Evolutionary conservation across 805 yeast genomes (phyloP), one percentile per base, ranked within the genome.

Genomic region (Saccharomycopsis selenospora): DNA sequence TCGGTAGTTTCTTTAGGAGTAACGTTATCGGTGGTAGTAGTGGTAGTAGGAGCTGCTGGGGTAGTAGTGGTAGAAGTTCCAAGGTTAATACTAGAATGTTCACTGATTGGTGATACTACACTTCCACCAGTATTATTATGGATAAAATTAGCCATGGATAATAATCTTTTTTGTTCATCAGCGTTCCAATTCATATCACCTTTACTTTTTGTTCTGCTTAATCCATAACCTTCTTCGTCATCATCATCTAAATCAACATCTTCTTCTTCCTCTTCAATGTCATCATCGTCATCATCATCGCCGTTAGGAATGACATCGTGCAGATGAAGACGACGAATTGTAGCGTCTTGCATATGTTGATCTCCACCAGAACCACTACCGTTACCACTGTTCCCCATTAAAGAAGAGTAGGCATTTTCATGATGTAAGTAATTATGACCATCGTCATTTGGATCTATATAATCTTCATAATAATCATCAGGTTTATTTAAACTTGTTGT

Each of bases 371-470:
- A 62, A 22, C 53, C 56, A n/a, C 49, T 56, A 20, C 23, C 45
- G 20, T 47, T 55, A 17, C 49, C 56, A 14, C 43, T 56, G 61
- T 18, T 56, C 57, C 36, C 54, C 53, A 48, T 56, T 61, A 61
- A 59, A 55, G 56, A 65, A 44, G 57, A 60, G 55, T 83, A 82
- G 47, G 82, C 62, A 25, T 33, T 24, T 36, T 80, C 77, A 36
- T 72, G 66, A 60, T 77, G 81, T 46, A 79, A 77, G 62, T 84
- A 84, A 1, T 86, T 80, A 59, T 77, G 79, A 0, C 91, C 91
- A 58, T 84, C 91, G 61, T 85, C 91, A 58, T 84, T 82, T 1
- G 91, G 90, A 59, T 84, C 90, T 56, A 77, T 78, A 57, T 84
- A 82, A 52, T 81, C 89, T 51, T 83, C 88, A 11, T 76, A 85